Conservation (phyloP, 441 rosid species). For the Macaranga tanarius region DNA sequence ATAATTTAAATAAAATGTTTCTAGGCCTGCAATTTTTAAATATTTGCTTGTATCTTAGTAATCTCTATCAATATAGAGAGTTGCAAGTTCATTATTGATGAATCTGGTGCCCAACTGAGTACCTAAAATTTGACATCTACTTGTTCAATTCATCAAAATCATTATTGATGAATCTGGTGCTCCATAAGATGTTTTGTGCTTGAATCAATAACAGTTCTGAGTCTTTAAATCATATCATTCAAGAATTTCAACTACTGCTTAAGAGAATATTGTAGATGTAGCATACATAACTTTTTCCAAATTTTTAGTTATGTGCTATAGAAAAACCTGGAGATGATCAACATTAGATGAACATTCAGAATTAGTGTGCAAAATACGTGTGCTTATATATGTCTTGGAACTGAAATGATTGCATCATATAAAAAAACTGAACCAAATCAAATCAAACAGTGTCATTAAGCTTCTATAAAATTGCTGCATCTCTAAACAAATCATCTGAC, state of each 20-base stretch:
- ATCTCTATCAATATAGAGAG: background rate
- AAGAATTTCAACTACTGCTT: background rate
- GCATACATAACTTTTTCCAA: background rate
- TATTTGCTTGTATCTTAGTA: background rate
- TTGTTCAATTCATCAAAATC: too few species aligned
- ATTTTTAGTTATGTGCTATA: background rate
- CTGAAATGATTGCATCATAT: conserved; percentile 9
- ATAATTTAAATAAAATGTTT: background rate
- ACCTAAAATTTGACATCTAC: too few species aligned
- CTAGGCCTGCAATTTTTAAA: background rate
- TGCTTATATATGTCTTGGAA: conserved; percentile 19
- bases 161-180: too few species aligned
- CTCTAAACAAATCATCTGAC: conserved; percentile 38
- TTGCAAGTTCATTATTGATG: background rate
- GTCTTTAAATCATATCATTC: background rate
- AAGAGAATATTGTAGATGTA: background rate
- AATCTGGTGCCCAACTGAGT: too few species aligned
- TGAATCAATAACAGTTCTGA: background rate
- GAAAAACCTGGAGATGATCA: background rate
- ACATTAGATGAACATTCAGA: conserved; percentile 11
- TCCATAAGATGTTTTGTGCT: too few species aligned
- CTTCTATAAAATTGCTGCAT: conserved; percentile 1
- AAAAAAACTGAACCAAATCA: background rate
- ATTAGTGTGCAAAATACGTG: conserved; percentile 11
- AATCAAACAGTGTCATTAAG: background rate